Conservation (phyloP, 1,139 yeast genomes). For the Arxiozyma slooffiae region DNA sequence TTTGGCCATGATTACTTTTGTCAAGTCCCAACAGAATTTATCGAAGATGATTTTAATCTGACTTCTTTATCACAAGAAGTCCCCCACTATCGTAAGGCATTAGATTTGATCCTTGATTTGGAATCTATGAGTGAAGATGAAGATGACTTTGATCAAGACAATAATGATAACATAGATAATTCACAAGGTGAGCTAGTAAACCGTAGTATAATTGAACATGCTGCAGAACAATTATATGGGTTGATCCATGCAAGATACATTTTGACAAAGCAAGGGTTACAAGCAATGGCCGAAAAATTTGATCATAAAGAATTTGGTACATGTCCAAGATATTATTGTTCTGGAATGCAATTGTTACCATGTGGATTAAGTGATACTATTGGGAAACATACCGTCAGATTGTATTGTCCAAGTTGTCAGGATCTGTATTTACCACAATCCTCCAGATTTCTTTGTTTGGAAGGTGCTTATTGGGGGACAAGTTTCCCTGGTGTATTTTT, state of each 20-base stretch:
- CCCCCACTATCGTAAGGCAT: slow-evolving; percentile 84
- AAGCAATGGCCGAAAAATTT: slow-evolving; percentile 92
- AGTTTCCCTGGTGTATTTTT: slow-evolving; percentile 88
- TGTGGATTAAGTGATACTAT: slow-evolving; percentile 87
- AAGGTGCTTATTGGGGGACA: slow-evolving; percentile 95
- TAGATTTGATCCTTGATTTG: slow-evolving; percentile 80
- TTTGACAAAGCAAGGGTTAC: slow-evolving; percentile 79
- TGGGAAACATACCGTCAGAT: slow-evolving; percentile 82
- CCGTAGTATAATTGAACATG: slow-evolving; percentile 64
- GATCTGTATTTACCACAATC: slow-evolving; percentile 84
- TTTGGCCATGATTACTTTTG: slow-evolving; percentile 92
- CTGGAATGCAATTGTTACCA: slow-evolving; percentile 86
- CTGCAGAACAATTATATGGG: slow-evolving; percentile 88
- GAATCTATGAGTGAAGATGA: slow-evolving; percentile 52
- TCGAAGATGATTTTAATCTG: slow-evolving; percentile 91
- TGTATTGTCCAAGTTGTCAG: slow-evolving; percentile 90
- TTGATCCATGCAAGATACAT: slow-evolving; percentile 89
- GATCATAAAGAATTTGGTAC: slow-evolving; percentile 83
- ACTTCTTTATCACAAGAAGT: slow-evolving; percentile 82
- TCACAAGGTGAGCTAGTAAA: slow-evolving; percentile 12
- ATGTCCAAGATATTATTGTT: slow-evolving; percentile 86
- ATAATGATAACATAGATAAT: slow-evolving; percentile 3
- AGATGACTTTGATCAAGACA: slow-evolving; percentile 16
- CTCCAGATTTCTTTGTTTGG: slow-evolving; percentile 75
- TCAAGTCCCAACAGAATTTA: slow-evolving; percentile 84